A percentile compares a stretch with the other conserved stretches of the same genome.
Conservation (phyloP, 352 stramenopile species). For the Pythium angustatum region DNA sequence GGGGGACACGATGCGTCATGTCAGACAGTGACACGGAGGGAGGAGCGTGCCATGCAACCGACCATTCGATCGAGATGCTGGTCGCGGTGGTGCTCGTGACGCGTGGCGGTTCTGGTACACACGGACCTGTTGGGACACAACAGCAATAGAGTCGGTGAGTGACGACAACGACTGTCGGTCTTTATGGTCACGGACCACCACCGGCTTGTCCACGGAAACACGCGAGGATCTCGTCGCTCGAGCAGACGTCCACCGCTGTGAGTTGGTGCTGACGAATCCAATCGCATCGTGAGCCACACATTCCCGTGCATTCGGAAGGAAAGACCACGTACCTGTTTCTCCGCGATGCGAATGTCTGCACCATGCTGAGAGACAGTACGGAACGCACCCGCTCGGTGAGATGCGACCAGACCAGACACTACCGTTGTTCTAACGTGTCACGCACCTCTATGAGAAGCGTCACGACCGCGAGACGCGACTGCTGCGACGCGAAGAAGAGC, state of each 20-base stretch:
- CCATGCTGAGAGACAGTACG: no score
- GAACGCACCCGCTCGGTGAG: no score
- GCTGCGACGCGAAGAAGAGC: constrained; percentile 70
- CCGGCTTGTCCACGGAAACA: constrained; percentile 46
- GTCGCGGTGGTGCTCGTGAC: constrained; percentile 25
- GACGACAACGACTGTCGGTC: background rate
- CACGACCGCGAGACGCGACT: constrained; percentile 47
- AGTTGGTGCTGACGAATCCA: constrained; percentile 43
- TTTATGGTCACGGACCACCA: constrained; percentile 33
- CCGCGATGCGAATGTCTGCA: constrained; percentile 49
- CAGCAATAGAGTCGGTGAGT: constrained; percentile 20
- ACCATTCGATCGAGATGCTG: constrained; percentile 45
- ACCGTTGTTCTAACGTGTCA: no score
- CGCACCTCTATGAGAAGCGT: constrained; percentile 54
- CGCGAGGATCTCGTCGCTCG: constrained; percentile 40
- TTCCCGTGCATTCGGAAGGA: background rate
- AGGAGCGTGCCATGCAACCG: no score
- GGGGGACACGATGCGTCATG: no score
- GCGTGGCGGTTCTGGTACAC: constrained; percentile 28
- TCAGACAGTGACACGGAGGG: no score
- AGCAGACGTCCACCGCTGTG: constrained; percentile 65
- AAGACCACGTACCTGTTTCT: constrained; percentile 40
- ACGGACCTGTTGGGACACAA: no score
- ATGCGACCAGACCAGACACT: no score
- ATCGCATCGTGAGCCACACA: background rate